Conservation (phyloP, 371 early-diverging fungal genomes). For the Mortierella sp. region DNA sequence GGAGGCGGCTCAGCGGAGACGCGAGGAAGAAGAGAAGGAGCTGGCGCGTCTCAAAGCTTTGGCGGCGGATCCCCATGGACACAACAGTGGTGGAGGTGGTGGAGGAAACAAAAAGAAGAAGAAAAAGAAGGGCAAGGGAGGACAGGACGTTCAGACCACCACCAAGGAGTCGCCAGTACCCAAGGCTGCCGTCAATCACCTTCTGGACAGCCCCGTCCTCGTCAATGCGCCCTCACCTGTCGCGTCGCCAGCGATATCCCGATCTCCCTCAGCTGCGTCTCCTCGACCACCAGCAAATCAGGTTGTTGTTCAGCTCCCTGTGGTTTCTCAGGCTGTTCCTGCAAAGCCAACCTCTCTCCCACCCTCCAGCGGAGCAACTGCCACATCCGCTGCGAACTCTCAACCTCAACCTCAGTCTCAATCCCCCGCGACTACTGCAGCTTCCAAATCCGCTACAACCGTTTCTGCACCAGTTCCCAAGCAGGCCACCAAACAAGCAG, state of each 20-base stretch:
- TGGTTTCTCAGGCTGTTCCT: not conserved
- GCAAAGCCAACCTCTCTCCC: not conserved
- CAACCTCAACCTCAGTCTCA: not conserved
- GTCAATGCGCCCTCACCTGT: not conserved
- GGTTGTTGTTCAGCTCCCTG: not conserved
- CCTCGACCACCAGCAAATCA: not conserved
- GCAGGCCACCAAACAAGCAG: not conserved
- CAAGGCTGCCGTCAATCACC: slow-evolving; percentile 12
- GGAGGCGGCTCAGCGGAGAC: slow-evolving; percentile 48
- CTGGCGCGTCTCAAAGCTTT: slow-evolving; percentile 45
- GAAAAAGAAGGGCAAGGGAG: slow-evolving; percentile 45
- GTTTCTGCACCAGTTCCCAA: not conserved
- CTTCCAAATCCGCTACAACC: not conserved
- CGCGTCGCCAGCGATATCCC: not conserved
- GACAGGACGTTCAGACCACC: slow-evolving; percentile 2
- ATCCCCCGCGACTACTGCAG: not conserved
- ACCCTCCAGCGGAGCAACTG: not conserved
- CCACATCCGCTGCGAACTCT: not conserved
- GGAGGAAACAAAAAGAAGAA: slow-evolving; percentile 56
- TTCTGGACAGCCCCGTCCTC: slow-evolving; percentile 2
- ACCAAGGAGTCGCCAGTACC: slow-evolving; percentile 11
- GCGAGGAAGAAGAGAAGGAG: slow-evolving; percentile 54
- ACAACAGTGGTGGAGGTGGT: slow-evolving; percentile 20
- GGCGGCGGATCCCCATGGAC: slow-evolving; percentile 29
- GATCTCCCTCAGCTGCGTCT: not conserved